These are phyloP conservation scores for Lipomyces sp. DNA, from an alignment of 805 yeast species.

Conservation along the genomic window DNA sequence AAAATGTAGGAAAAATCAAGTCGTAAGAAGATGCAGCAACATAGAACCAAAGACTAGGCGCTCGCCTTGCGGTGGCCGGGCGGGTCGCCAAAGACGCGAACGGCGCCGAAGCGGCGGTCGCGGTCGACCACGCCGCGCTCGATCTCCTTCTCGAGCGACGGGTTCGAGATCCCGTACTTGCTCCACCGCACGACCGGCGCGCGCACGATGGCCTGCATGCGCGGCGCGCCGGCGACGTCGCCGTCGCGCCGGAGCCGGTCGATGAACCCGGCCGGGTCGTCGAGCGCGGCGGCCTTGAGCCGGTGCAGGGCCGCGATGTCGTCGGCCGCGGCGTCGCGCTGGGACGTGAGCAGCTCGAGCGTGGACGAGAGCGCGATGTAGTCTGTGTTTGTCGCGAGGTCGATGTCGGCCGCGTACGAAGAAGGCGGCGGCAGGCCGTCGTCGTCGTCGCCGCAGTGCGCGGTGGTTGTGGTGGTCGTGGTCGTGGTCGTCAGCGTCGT, in stretches of 20 bases:
- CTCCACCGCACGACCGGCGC: conserved; percentile 38
- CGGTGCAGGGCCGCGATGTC: conserved; percentile 32
- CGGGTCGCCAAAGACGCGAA: conserved; percentile 21
- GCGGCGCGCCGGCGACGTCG: conserved; percentile 30
- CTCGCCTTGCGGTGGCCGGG: conserved; percentile 20
- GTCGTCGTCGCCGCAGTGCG: background rate
- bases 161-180: conserved; percentile 36
- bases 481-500: background rate
- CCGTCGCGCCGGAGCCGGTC: conserved; percentile 21
- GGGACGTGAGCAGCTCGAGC: conserved; percentile 31
- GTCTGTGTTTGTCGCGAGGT: conserved; percentile 32
- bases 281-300: conserved; percentile 32
- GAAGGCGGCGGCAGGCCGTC: conserved; percentile 1
- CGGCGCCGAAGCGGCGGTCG: conserved; percentile 31
- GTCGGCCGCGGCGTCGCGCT: conserved; percentile 30
- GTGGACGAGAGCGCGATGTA: conserved; percentile 37
- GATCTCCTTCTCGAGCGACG: conserved; percentile 31
- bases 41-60: no score
- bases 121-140: conserved; percentile 31
- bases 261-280: conserved; percentile 32
- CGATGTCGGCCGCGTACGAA: conserved; percentile 10
- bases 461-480: conserved; percentile 10
- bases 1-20: no score
- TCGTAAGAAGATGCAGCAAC: no score
- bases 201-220: conserved; percentile 32